These are phyloP conservation scores for Nigrospora oryzae DNA, from an alignment of 2,329 filamentous ascomycete genomes.

Conservation along the genomic window DNA sequence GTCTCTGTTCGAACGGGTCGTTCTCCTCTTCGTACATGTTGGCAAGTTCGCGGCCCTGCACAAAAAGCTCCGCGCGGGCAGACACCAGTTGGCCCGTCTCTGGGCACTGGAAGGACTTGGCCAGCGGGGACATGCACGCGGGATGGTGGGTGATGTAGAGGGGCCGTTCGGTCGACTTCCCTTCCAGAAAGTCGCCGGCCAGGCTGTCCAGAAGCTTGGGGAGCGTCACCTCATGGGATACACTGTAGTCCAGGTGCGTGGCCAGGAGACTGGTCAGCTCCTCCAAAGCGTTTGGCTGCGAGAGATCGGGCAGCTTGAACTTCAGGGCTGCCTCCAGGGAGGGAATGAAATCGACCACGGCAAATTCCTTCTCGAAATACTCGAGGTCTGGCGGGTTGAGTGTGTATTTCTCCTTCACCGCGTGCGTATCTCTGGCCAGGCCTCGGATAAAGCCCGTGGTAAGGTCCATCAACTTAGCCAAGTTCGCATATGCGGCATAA, in stretches of 20 bases:
- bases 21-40: slow-evolving; percentile 99
- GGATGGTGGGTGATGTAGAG: slow-evolving; percentile 88
- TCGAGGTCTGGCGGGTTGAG: slow-evolving; percentile 39
- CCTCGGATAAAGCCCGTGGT: slow-evolving; percentile 65
- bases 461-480: slow-evolving; percentile 64
- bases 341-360: slow-evolving; percentile 72
- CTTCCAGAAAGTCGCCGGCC: slow-evolving; percentile 69
- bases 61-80: slow-evolving; percentile 78
- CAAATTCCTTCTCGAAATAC: slow-evolving; percentile 42
- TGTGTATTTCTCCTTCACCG: slow-evolving; percentile 30
- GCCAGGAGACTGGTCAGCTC: slow-evolving; percentile 44
- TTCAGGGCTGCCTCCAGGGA: slow-evolving; percentile 63
- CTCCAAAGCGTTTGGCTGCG: slow-evolving; percentile 42
- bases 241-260: slow-evolving; percentile 57
- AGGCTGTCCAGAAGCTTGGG: slow-evolving; percentile 72
- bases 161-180: slow-evolving; percentile 56
- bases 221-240: slow-evolving; percentile 44
- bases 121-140: slow-evolving; percentile 80
- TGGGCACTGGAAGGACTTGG: slow-evolving; percentile 74
- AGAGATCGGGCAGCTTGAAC: slow-evolving; percentile 56
- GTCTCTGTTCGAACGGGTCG: slow-evolving; percentile 74
- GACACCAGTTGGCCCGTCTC: slow-evolving; percentile 63
- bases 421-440: slow-evolving; percentile 43
- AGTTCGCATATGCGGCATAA: slow-evolving; percentile 76
- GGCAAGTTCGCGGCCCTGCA: slow-evolving; percentile 71